Conservation (phyloP, 768 basidiomycete genomes). For the Kondoa malvinella region DNA sequence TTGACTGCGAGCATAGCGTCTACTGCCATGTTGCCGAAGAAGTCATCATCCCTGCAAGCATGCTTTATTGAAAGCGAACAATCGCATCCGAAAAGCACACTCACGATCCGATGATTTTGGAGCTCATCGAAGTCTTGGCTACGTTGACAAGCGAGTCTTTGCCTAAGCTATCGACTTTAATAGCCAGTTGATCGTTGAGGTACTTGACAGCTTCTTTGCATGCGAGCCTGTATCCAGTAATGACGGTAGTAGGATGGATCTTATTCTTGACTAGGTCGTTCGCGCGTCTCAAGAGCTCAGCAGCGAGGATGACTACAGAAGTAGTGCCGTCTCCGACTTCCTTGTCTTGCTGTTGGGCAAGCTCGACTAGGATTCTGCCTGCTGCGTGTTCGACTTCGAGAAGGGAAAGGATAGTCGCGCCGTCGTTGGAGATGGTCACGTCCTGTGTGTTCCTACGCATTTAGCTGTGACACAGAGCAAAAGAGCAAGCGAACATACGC, state of each 20-base stretch:
- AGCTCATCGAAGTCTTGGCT: constrained; percentile 96
- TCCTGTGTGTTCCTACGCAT: constrained; percentile 48
- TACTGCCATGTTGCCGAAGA: constrained; percentile 96
- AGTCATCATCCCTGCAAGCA: constrained; percentile 65
- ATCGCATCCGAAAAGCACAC: constrained; percentile 6
- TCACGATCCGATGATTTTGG: constrained; percentile 93
- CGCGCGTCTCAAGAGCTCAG: constrained; percentile 86
- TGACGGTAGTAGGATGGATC: constrained; percentile 98
- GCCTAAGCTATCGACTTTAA: constrained; percentile 83
- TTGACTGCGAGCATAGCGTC: constrained; percentile 97
- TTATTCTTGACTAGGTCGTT: constrained; percentile 96
- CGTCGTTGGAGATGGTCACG: constrained; percentile 98
- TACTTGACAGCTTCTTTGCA: constrained; percentile 95
- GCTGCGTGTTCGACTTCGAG: constrained; percentile 92
- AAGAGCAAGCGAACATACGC: not conserved
- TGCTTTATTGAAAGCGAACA: constrained; percentile 9
- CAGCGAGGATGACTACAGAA: constrained; percentile 91
- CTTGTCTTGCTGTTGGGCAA: constrained; percentile 97
- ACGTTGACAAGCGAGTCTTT: constrained; percentile 82
- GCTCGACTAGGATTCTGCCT: constrained; percentile 89
- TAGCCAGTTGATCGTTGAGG: constrained; percentile 90
- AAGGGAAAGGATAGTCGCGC: constrained; percentile 90
- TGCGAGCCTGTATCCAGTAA: constrained; percentile 91
- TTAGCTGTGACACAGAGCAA: not conserved
- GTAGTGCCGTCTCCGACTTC: constrained; percentile 99